Percentiles rank a stretch among this genome's conserved stretches.
These are phyloP conservation scores for Keqinozyma sinolaborantium DNA, from an alignment of 1,139 yeast species.

Conservation along the genomic window DNA sequence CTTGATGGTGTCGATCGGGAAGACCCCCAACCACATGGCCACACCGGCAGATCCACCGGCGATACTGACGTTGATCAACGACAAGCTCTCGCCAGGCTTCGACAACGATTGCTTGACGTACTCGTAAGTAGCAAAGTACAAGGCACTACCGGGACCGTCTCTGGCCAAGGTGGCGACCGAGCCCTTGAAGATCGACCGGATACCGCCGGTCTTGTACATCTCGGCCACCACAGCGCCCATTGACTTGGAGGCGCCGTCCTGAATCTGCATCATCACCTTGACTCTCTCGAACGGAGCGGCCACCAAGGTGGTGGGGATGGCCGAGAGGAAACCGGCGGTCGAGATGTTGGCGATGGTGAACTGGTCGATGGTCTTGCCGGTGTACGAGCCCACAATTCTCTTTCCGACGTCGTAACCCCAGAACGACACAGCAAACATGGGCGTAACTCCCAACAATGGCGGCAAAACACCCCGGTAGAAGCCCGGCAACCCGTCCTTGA, in stretches of 20 bases:
- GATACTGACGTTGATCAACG: constrained; percentile 70
- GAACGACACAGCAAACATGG: constrained; percentile 96
- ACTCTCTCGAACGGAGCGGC: constrained; percentile 97
- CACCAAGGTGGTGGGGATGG: constrained; percentile 89
- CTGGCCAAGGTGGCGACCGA: constrained; percentile 89
- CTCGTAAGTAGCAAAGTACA: constrained; percentile 94
- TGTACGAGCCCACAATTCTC: constrained; percentile 52
- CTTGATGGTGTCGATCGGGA: constrained; percentile 95
- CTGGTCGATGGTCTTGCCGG: constrained; percentile 37
- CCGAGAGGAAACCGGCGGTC: constrained; percentile 93
- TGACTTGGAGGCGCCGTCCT: constrained; percentile 50
- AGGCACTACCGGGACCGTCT: constrained; percentile 98
- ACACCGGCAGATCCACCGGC: constrained; percentile 97
- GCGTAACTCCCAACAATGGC: constrained; percentile 92
- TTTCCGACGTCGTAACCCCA: constrained; percentile 98
- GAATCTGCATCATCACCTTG: constrained; percentile 89
- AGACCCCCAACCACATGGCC: constrained; percentile 94
- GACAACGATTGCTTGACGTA: constrained; percentile 64
- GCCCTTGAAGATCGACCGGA: constrained; percentile 84
- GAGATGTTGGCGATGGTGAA: constrained; percentile 72
- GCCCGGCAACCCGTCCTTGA: constrained; percentile 71
- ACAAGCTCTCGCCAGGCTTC: constrained; percentile 52
- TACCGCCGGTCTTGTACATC: constrained; percentile 78
- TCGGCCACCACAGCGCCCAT: constrained; percentile 64
- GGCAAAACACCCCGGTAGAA: constrained; percentile 86